phyloP scores from a whole-genome alignment of 805 yeast species.

The Candida broadrunensis region DNA sequence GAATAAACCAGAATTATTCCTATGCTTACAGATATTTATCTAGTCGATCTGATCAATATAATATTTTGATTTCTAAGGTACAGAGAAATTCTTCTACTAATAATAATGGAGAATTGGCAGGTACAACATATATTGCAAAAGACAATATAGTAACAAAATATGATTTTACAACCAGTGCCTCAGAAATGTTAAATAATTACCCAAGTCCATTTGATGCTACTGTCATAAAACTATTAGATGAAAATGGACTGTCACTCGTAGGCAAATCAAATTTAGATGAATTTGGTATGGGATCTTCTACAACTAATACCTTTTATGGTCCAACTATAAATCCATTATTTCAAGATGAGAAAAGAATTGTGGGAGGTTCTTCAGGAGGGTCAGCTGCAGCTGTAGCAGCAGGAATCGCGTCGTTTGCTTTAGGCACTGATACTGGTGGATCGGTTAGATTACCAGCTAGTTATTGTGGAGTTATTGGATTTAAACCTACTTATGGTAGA shows the following conservation, averaged over 20 bases:
- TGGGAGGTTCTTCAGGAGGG: slow-evolving; percentile 97
- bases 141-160: slow-evolving; percentile 72
- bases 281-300: slow-evolving; percentile 94
- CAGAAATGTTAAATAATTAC: slow-evolving; percentile 58
- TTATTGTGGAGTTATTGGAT: slow-evolving; percentile 78
- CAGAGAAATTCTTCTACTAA: not conserved
- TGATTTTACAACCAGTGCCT: slow-evolving; percentile 77
- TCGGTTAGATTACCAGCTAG: slow-evolving; percentile 91
- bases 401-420: slow-evolving; percentile 63
- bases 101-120: slow-evolving; percentile 2
- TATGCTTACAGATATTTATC: too few species aligned
- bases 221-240: slow-evolving; percentile 51
- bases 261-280: slow-evolving; percentile 95
- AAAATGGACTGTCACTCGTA: slow-evolving; percentile 49
- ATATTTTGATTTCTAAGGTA: slow-evolving; percentile 8
- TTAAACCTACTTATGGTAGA: slow-evolving; percentile 92
- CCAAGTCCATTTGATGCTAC: slow-evolving; percentile 82
- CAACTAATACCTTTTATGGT: slow-evolving; percentile 54
- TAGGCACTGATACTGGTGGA: slow-evolving; percentile 98
- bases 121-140: slow-evolving; percentile 37
- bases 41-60: slow-evolving; percentile 12
- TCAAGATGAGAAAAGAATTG: slow-evolving; percentile 23
- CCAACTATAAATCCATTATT: slow-evolving; percentile 53
- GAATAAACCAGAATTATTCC: too few species aligned
- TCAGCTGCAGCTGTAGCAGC: slow-evolving; percentile 89